These are phyloP conservation scores for Leptographium flavum DNA, from an alignment of 2,329 filamentous ascomycete genomes.

Conservation along the genomic window DNA sequence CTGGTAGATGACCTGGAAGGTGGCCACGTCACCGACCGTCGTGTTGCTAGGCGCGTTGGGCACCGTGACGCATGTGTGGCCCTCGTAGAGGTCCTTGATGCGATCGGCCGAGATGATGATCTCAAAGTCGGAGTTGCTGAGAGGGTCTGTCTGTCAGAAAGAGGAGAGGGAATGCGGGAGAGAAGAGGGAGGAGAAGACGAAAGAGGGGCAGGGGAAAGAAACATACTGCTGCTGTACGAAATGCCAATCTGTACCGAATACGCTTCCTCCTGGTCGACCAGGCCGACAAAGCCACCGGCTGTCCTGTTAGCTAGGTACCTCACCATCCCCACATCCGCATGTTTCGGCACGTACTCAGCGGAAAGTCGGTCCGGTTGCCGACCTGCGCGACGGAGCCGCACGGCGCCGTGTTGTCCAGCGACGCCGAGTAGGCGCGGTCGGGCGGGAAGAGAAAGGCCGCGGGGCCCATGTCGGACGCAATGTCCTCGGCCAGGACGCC, in stretches of 20 bases:
- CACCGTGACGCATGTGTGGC: constrained; percentile 22
- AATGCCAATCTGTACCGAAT: constrained; percentile 5
- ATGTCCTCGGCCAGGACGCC: constrained; percentile 6
- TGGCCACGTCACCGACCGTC: constrained; percentile 18
- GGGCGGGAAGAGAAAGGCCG: constrained; percentile 38
- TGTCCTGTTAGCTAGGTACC: neutral
- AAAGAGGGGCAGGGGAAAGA: neutral
- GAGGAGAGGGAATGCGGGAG: neutral
- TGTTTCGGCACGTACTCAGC: constrained; percentile 22
- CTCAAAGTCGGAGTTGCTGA: constrained; percentile 18
- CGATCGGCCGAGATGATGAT: constrained; percentile 12
- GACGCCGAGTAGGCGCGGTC: constrained; percentile 35
- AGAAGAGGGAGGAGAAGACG: too few species aligned
- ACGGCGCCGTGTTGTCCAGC: constrained; percentile 34
- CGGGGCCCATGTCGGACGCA: constrained; percentile 30
- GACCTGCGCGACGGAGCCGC: constrained; percentile 30
- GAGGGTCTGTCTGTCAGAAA: constrained; percentile 13
- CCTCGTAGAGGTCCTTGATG: constrained; percentile 17
- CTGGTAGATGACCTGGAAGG: constrained; percentile 21
- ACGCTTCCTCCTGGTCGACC: constrained; percentile 7
- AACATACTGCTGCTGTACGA: constrained; percentile 24
- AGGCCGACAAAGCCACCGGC: constrained; percentile 7
- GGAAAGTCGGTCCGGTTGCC: constrained; percentile 35
- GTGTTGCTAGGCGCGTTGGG: constrained; percentile 14
- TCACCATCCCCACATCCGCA: too few species aligned